Percentiles rank a stretch among this genome's conserved stretches.
Evolutionary conservation across 148 eudicot species (phyloP).

Genomic region (Arctostaphylos glauca): DNA sequence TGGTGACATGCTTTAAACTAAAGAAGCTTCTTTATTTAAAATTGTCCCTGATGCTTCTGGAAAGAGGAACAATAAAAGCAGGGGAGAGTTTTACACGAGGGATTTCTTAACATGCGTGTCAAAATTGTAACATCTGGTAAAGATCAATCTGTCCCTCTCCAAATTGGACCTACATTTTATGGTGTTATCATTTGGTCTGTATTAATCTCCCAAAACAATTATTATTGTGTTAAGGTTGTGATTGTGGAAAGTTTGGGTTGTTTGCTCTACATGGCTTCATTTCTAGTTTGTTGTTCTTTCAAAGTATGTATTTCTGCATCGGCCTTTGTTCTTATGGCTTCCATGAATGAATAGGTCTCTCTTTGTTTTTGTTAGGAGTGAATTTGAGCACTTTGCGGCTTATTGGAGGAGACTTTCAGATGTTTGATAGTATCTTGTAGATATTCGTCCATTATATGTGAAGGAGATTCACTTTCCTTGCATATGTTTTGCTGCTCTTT

Average conservation of each 20-base stretch:
- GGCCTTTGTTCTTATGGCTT: not conserved
- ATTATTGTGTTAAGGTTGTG: not conserved
- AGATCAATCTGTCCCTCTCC: not conserved
- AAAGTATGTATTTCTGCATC: not conserved
- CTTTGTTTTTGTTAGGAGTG: not conserved
- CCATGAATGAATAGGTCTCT: not conserved
- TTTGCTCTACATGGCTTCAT: not conserved
- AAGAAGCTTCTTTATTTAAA: not conserved
- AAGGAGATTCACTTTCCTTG: not conserved
- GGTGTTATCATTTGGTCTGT: not conserved
- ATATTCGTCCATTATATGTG: not conserved
- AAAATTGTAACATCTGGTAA: not conserved
- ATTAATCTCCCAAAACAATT: not conserved
- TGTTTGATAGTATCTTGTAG: not conserved
- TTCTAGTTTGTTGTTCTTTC: not conserved
- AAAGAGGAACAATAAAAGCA: not conserved
- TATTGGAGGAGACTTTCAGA: not conserved
- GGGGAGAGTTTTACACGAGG: not conserved
- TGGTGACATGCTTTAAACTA: not conserved
- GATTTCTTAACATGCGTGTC: not conserved
- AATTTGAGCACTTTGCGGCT: not conserved
- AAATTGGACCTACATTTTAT: not conserved
- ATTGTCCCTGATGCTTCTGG: not conserved
- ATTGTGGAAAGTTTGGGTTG: not conserved
- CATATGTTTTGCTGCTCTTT: not conserved